These are phyloP conservation scores for Hymenoscyphus fructigenus DNA, from an alignment of 2,329 filamentous ascomycete species.

Conservation along the genomic window DNA sequence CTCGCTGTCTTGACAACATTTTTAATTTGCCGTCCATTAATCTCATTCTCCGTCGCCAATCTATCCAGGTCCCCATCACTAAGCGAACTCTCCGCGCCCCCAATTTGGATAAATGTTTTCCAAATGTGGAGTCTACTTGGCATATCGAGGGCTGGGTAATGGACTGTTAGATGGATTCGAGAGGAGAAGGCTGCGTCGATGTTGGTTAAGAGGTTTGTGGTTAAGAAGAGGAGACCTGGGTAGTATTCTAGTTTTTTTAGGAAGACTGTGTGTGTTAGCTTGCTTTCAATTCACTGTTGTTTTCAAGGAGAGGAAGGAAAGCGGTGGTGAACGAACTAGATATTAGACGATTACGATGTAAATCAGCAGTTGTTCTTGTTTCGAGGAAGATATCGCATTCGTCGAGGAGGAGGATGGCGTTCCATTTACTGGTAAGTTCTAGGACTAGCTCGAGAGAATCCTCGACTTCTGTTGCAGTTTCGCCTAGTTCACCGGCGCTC, in stretches of 20 bases:
- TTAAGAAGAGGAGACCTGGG: conserved; percentile 40
- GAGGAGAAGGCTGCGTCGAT: conserved; percentile 35
- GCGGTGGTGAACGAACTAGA: conserved; percentile 16
- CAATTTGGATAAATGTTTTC: conserved; percentile 19
- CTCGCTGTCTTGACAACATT: conserved; percentile 35
- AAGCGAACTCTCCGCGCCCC: conserved; percentile 21
- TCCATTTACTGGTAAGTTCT: conserved; percentile 71
- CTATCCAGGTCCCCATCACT: conserved; percentile 18
- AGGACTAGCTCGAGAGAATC: conserved; percentile 66
- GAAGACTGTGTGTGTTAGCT: conserved; percentile 27
- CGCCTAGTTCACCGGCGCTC: conserved; percentile 25
- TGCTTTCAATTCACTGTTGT: neutral
- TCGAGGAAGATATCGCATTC: conserved; percentile 62
- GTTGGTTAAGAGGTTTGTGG: conserved; percentile 33
- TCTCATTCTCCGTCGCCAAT: conserved; percentile 18
- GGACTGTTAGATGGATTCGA: conserved; percentile 30
- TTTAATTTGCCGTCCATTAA: conserved; percentile 39
- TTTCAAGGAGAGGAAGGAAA: neutral
- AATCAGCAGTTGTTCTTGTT: conserved; percentile 31
- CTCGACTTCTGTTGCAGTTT: conserved; percentile 29
- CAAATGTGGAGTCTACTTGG: conserved; percentile 16
- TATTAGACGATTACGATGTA: conserved; percentile 42
- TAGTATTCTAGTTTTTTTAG: conserved; percentile 39
- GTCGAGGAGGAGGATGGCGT: conserved; percentile 69
- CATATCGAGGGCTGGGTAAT: conserved; percentile 1